phyloP scores from a whole-genome alignment of 352 stramenopile species.

The Phytophthora foliorum region DNA sequence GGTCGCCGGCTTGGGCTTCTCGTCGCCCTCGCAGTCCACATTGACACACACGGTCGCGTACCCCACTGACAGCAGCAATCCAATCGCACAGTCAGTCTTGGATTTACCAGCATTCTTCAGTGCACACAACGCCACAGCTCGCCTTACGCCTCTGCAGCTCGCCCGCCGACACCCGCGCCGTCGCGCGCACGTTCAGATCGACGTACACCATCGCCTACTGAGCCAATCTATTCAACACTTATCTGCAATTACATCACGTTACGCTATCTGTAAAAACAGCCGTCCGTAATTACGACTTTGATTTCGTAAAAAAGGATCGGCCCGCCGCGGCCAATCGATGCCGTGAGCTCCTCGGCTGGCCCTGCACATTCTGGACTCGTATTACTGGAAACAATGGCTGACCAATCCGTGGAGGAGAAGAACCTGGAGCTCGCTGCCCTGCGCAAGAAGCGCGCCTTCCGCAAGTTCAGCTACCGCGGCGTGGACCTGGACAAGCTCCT shows the following conservation, averaged over 20 bases:
- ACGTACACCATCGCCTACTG: constrained; percentile 73
- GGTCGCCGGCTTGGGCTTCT: constrained; percentile 64
- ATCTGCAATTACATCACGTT: too few species aligned
- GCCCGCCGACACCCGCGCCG: constrained; percentile 51
- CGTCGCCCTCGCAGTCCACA: constrained; percentile 55
- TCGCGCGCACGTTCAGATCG: constrained; percentile 79
- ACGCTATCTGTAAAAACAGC: too few species aligned
- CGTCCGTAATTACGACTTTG: not conserved
- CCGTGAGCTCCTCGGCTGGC: not conserved
- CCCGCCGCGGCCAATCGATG: constrained; percentile 24
- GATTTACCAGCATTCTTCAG: not conserved
- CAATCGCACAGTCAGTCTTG: not conserved
- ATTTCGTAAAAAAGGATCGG: constrained; percentile 16
- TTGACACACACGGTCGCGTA: constrained; percentile 74
- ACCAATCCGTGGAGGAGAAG: constrained; percentile 62
- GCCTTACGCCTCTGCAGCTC: constrained; percentile 76
- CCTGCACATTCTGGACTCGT: constrained; percentile 28
- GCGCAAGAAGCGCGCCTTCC: constrained; percentile 99
- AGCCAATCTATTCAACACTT: too few species aligned
- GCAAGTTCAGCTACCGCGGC: constrained; percentile 99
- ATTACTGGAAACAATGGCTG: constrained; percentile 68
- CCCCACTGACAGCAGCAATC: constrained; percentile 54
- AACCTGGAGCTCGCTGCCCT: constrained; percentile 94
- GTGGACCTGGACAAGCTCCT: constrained; percentile 99
- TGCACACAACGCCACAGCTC: not conserved